Evolutionary conservation across 2,329 filamentous ascomycete species (phyloP).

Genomic region (Graphilbum sp.): DNA sequence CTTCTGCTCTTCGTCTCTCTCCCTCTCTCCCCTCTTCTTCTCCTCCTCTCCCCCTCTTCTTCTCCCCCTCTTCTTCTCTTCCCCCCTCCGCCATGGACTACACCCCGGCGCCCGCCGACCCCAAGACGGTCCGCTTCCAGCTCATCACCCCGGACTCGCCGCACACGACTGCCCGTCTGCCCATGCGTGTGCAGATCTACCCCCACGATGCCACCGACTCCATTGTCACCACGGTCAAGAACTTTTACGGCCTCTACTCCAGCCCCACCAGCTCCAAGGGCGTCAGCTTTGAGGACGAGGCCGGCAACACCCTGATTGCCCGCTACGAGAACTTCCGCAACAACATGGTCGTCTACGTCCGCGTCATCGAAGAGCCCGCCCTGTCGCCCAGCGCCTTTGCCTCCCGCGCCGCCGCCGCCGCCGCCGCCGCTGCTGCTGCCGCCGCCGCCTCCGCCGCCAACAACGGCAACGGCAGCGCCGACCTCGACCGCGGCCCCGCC

Average conservation of each 20-base stretch:
- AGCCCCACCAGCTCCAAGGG: slow-evolving; percentile 53
- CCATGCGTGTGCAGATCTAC: slow-evolving; percentile 82
- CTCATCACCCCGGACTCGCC: slow-evolving; percentile 52
- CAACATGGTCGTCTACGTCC: slow-evolving; percentile 86
- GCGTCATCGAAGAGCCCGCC: slow-evolving; percentile 52
- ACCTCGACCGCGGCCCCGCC: no score
- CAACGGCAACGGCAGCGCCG: slow-evolving; percentile 27
- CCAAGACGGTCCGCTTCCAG: slow-evolving; percentile 69
- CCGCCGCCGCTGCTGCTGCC: slow-evolving; percentile 15
- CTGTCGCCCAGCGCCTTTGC: slow-evolving; percentile 24
- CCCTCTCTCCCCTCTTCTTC: neutral
- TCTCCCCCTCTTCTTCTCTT: neutral
- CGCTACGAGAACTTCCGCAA: slow-evolving; percentile 90
- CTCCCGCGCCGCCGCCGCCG: slow-evolving; percentile 8
- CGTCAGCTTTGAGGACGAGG: slow-evolving; percentile 86
- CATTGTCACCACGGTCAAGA: slow-evolving; percentile 96
- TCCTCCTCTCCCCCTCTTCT: neutral
- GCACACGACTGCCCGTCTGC: slow-evolving; percentile 56
- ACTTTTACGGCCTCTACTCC: slow-evolving; percentile 94
- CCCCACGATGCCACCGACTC: slow-evolving; percentile 94
- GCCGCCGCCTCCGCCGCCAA: slow-evolving; percentile 14
- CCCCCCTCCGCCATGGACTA: neutral
- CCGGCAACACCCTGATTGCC: slow-evolving; percentile 82
- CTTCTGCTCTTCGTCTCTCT: neutral
- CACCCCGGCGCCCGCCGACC: slow-evolving; percentile 19